A percentile compares a stretch with the other conserved stretches of the same genome.
phyloP scores from a whole-genome alignment of 2,329 filamentous ascomycete species.

The Verticillium dahliae region DNA sequence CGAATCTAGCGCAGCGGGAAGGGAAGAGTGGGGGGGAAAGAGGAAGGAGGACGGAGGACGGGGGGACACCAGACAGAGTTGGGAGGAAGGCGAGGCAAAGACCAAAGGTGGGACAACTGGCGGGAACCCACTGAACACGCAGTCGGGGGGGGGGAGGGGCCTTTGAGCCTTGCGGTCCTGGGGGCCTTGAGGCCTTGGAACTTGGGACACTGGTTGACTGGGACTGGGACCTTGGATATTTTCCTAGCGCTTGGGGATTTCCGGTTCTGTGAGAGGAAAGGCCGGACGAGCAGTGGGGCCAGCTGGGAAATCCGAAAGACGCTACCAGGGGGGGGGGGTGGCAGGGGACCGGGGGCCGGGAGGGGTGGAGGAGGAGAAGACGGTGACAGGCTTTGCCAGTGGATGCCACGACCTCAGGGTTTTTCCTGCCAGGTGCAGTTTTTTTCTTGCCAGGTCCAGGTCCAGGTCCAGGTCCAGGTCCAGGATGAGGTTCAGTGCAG shows the following conservation, averaged over 20 bases:
- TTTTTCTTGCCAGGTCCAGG: background rate
- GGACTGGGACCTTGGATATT: too few relatives aligned
- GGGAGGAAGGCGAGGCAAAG: slow-evolving; percentile 4
- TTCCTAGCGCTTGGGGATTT: too few relatives aligned
- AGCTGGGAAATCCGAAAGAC: too few relatives aligned
- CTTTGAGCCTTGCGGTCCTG: background rate
- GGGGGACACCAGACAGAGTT: background rate
- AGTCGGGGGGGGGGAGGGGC: background rate
- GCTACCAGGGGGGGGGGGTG: too few relatives aligned
- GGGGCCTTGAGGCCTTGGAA: background rate
- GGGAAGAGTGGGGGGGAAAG: slow-evolving; percentile 10
- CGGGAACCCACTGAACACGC: slow-evolving; percentile 1
- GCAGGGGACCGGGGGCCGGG: too few relatives aligned
- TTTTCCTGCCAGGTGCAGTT: too few relatives aligned
- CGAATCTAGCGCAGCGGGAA: background rate
- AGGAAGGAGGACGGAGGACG: too few relatives aligned
- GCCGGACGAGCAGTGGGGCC: too few relatives aligned
- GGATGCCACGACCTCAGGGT: background rate
- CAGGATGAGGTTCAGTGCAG: background rate
- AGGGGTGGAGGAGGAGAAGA: background rate
- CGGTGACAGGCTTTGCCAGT: background rate
- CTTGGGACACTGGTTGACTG: too few relatives aligned
- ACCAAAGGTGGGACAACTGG: slow-evolving; percentile 3
- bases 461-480: background rate
- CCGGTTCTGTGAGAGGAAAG: too few relatives aligned